Base-by-base conservation (phyloP, 306 rosid genomes). In the Pyrus betulifolia region DNA sequence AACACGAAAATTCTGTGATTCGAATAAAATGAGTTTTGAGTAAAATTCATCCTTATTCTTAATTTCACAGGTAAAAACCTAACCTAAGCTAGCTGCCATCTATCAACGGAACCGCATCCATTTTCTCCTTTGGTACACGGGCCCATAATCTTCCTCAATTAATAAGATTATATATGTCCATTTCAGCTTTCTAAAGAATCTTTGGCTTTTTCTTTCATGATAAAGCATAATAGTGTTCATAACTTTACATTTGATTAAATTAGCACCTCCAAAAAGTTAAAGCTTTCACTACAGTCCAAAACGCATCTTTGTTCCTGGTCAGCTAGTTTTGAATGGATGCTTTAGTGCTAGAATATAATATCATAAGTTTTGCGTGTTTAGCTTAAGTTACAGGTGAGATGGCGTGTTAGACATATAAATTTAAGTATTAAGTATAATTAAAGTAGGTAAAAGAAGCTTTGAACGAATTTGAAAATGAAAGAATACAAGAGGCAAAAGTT, bases 121-220 rank as follows among this genome's bases (percentile, higher is more conserved):
- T 67, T n/a, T 69, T 71, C 28, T 46, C 83, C 64, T 51, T 51
- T 58, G 78, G 74, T 73, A 33, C 44, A 69, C 38, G 71, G 68
- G 6, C 35, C 64, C 23, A 45, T 18, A 61, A 40, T 78, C 38
- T 13, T 61, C 19, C n/a, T 14, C 15, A 58, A n/a, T 35, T 68
- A 33, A 35, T 31, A 18, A 25, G 60, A 44, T 70, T 64, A 21
- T 22, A 21, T 22, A 49, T 22, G n/a, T 15, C 33, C 8, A 49
- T 61, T n/a, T 51, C 54, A 19, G 42, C 31, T 31, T 64, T 76
- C 17, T 8, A 59, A 33, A 28, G 81, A 76, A 83, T 83, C 68
- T 67, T 69, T 68, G n/a, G 69, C 79, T 54, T 70, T 51, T 14
- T 57, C 62, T 44, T 35, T 13, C 13, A 2, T 30, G 44, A 25